Percentiles rank a stretch among this genome's conserved stretches.
Evolutionary conservation across 78 protist species (phyloP).

Genomic region (slime mould (Dictyostelium discoideum)): dicty_2.7 NC_007088.5:1721001-1721500

Average conservation of each 20-base stretch:
- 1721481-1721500: slow-evolving; percentile 93
- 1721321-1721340: slow-evolving; percentile 22
- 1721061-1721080: slow-evolving; percentile 98
- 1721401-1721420: slow-evolving; percentile 96
- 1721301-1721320: slow-evolving; percentile 79
- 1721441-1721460: slow-evolving; percentile 97
- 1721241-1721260: slow-evolving; percentile 61
- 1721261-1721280: slow-evolving; percentile 52
- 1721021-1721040: slow-evolving; percentile 98
- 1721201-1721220: slow-evolving; percentile 80
- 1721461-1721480: slow-evolving; percentile 97
- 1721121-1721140: slow-evolving; percentile 96
- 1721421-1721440: slow-evolving; percentile 95
- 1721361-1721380: slow-evolving; percentile 81
- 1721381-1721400: slow-evolving; percentile 96
- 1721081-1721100: slow-evolving; percentile 98
- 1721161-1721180: slow-evolving; percentile 90
- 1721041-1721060: slow-evolving; percentile 98
- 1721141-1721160: slow-evolving; percentile 90
- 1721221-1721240: slow-evolving; percentile 82
- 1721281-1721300: slow-evolving; percentile 85
- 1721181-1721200: slow-evolving; percentile 65
- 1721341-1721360: slow-evolving; percentile 7
- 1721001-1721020: slow-evolving; percentile 97
- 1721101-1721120: slow-evolving; percentile 98